Evolutionary conservation across 305 asterid genomes (phyloP).

Genomic region (Solanum hybrid): DNA sequence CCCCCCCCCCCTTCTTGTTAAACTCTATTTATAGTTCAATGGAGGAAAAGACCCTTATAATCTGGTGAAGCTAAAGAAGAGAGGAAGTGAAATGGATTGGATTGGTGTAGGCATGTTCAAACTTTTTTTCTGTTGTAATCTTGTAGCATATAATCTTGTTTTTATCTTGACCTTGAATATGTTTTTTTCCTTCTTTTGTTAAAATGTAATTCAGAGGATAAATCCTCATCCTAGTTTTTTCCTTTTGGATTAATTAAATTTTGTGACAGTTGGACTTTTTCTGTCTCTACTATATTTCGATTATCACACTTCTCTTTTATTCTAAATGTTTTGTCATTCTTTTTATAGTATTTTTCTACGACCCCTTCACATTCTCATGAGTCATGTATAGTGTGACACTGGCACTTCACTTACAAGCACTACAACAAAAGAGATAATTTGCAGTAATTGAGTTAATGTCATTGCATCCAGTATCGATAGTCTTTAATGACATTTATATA

Average conservation of each 20-base stretch:
- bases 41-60: neutral
- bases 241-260: neutral
- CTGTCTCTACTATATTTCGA: neutral
- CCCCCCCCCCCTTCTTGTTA: neutral
- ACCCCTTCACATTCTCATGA: neutral
- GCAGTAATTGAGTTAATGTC: neutral
- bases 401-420: neutral
- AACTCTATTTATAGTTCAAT: neutral
- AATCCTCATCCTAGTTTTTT: neutral
- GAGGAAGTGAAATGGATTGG: neutral
- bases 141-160: neutral
- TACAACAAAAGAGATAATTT: neutral
- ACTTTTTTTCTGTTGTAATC: neutral
- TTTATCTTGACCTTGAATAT: neutral
- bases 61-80: neutral
- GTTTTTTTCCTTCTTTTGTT: neutral
- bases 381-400: neutral
- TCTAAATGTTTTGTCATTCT: neutral
- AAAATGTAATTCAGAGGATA: neutral
- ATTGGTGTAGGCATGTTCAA: neutral
- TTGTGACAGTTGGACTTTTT: neutral
- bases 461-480: too few species aligned
- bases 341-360: neutral
- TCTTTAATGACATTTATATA: too few species aligned
- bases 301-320: neutral